Conservation (phyloP, 164 flowering plant species). For the Dillenia turbinata region DNA sequence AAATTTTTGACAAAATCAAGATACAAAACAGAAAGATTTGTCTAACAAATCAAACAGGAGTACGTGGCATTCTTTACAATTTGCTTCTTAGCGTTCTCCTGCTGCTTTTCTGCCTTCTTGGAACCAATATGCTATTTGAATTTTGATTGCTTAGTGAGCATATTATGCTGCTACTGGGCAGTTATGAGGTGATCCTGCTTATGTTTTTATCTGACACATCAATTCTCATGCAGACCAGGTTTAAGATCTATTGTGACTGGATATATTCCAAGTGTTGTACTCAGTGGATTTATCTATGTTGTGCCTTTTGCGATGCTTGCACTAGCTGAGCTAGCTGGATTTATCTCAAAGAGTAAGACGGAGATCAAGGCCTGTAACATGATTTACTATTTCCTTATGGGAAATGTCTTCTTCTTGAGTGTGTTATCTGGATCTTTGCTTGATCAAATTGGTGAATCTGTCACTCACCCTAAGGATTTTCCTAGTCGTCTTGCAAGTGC, state of each 20-base stretch:
- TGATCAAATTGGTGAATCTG: conserved; percentile 72
- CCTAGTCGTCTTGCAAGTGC: conserved; percentile 86
- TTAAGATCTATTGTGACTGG: conserved; percentile 78
- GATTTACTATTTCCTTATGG: conserved; percentile 90
- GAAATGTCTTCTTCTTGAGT: conserved; percentile 85
- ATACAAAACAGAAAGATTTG: no score
- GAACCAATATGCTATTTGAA: no score
- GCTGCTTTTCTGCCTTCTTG: no score
- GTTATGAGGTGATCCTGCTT: background rate
- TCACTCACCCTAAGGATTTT: conserved; percentile 57
- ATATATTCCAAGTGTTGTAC: conserved; percentile 82
- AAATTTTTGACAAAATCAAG: no score
- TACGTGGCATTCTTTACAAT: background rate
- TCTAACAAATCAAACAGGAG: no score
- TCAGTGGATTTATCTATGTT: conserved; percentile 64
- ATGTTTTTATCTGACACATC: conserved; percentile 5
- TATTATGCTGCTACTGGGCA: no score
- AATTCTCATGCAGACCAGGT: conserved; percentile 61
- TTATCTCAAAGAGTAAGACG: conserved; percentile 57
- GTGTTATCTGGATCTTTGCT: conserved; percentile 84
- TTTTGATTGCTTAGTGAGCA: no score
- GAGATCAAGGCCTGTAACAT: conserved; percentile 84
- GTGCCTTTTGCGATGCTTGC: conserved; percentile 75
- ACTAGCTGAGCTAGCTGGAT: conserved; percentile 58
- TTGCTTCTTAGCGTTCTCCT: background rate